Conservation (phyloP, 106 monocot species). For the Agapanthus africanus region DNA sequence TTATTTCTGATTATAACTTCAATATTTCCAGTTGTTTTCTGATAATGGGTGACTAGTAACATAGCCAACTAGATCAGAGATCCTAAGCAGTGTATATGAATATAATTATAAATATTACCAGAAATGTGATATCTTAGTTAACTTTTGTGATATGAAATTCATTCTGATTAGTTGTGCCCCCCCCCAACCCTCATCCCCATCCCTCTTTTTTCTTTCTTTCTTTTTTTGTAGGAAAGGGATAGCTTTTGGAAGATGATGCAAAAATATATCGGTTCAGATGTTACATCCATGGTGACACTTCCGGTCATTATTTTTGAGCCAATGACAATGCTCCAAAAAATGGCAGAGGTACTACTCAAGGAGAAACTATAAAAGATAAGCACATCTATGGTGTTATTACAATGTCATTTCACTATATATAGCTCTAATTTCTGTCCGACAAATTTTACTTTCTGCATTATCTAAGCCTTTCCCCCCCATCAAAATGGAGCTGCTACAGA, state of each 20-base stretch:
- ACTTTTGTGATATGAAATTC: no score
- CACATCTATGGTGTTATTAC: conserved; percentile 63
- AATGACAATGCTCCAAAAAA: conserved; percentile 93
- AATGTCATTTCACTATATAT: not conserved
- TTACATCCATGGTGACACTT: conserved; percentile 93
- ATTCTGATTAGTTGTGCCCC: no score
- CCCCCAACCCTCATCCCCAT: no score
- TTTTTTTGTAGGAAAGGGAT: conserved; percentile 78
- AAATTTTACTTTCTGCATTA: not conserved
- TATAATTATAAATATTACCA: not conserved
- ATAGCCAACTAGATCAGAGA: not conserved
- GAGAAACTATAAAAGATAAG: conserved; percentile 90
- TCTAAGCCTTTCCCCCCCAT: no score
- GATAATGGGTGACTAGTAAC: not conserved
- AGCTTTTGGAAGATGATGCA: conserved; percentile 98
- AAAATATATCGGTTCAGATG: conserved; percentile 87
- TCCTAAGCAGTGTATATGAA: not conserved
- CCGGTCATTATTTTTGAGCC: conserved; percentile 97
- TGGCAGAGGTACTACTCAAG: conserved; percentile 96
- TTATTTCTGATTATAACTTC: not conserved
- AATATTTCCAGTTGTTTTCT: not conserved
- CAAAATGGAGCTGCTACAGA: no score
- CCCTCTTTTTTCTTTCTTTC: not conserved
- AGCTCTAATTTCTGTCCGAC: not conserved
- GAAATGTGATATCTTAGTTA: no score